These are phyloP conservation scores for Pseudotsuga menziesii DNA, from an alignment of 75 land plant genomes.

Conservation along the genomic window DNA sequence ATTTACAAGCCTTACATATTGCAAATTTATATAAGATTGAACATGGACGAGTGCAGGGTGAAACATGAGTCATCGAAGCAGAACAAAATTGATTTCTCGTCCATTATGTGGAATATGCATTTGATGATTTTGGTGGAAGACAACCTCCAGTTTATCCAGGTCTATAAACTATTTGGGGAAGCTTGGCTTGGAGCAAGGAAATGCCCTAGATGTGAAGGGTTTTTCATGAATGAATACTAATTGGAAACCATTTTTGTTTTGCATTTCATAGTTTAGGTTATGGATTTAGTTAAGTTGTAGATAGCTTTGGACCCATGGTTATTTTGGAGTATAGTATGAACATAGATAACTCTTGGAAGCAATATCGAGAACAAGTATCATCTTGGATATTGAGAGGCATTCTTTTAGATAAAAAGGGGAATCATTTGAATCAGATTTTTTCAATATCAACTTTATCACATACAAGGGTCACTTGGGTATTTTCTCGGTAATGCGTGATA, in stretches of 20 bases:
- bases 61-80: conserved; percentile 96
- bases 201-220: not conserved
- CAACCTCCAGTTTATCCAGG: conserved; percentile 98
- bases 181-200: conserved; percentile 99
- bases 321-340: not conserved
- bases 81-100: conserved; percentile 89
- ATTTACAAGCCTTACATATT: not conserved
- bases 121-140: conserved; percentile 97
- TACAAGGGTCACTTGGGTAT: too few species aligned
- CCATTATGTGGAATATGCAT: conserved; percentile 86
- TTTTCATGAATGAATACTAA: not conserved
- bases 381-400: too few species aligned
- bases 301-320: not conserved
- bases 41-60: conserved; percentile 50
- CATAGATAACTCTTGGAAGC: too few species aligned
- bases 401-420: too few species aligned
- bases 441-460: too few species aligned
- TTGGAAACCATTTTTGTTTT: not conserved
- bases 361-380: too few species aligned
- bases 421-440: too few species aligned
- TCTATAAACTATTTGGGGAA: conserved; percentile 96
- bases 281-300: not conserved
- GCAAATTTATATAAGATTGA: not conserved
- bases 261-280: not conserved
- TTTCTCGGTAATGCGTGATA: too few species aligned